Base-by-base conservation (phyloP, 2,329 filamentous ascomycete genomes). In the Acrocalymma vagum region DNA sequence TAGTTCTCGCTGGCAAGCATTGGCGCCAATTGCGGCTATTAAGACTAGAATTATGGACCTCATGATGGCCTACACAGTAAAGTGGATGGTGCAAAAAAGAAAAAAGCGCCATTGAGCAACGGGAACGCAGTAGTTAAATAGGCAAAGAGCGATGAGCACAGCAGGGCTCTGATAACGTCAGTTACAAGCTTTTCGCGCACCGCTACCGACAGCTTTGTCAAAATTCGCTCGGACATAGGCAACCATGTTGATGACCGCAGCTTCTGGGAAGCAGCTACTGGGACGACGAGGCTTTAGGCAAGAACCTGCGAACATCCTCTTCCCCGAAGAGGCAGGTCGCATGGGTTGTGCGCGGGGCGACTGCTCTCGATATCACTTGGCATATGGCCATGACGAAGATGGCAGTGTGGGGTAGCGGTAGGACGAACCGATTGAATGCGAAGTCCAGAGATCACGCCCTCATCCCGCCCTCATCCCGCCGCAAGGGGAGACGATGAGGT, bases 1-100 rank as follows among this genome's bases (percentile, higher is more conserved):
- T 32, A 55, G 55, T 42, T 69, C 65, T 33, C 63, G 59, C 44
- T 67, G 62, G 31, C 65, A 70, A 11, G 64, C 66, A 35, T 65
- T 48, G 26, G 57, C 57, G 50, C 60, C 60, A 56, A 65, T 57
- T 28, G 60, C 60, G 30, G 52, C 57, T 26, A 65, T 36, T 13
- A 65, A 27, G 16, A 62, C 17, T 29, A 57, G 22, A 45, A 47
- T 29, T 35, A 48, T n/a, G 47, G n/a, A 35, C 40, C 45, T 64
- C 65, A 69, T 67, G 28, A 18, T 63, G 38, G 32, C 11, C 11
- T 5, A 24, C n/a, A 24, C 17, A 30, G 24, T 32, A 24, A 18
- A 35, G 28, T 28, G 43, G 25, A 40, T 24, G 29, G 24, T 35
- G 30, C 26, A 35, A 33, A 46, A 47, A 22, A 22, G 21, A 26